Base-by-base conservation (phyloP, 2,329 filamentous ascomycete species). In the Pyrenochaeta sp. region DNA sequence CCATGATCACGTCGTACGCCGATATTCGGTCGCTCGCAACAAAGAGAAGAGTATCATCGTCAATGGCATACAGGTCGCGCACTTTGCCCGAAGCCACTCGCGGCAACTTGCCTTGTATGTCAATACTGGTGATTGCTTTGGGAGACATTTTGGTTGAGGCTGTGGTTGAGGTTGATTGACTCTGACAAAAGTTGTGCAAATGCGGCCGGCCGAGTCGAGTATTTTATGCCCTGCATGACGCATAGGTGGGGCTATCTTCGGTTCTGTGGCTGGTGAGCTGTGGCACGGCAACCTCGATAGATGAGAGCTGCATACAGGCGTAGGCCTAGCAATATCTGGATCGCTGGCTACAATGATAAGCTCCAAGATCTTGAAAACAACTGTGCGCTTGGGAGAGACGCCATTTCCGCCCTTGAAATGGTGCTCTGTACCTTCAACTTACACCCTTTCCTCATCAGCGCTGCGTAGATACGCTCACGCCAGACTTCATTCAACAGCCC, bases 1-100 rank as follows among this genome's bases (percentile, higher is more conserved):
- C 80, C 83, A 96, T 87, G 66, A 96, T 87, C 66, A 96, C 92
- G 83, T 98, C 94, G 81, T 94, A 98, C 50, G 95, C 95, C 20
- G 92, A 97, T 75, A 97, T 95, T 63, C 95, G 89, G 79, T 97
- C 93, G 12, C 91, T 90, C 20, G 91, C 89, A 49, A 93, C 87
- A 72, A 97, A 94, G 51, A 96, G 87, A 4, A 96, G 85, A 2
- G 86, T 89, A 51, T 84, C 78, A 35, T 86, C 79, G 72, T 91
- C 86, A 48, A 96, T 79, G 56, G 85, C 82, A 75, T 91, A 96
- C 32, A 96, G 83, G 70, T 96, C 90, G 68, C 91, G 87, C 21
- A 96, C 92, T 79, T 96, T 96, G 60, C 87, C 87, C 33, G 82
- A 81, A 7, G 85, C 84, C 41, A 89, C 73, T 46, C 78, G 79